These are phyloP conservation scores for Nematodospora anomalae DNA, from an alignment of 1,139 yeast species.

Conservation along the genomic window DNA sequence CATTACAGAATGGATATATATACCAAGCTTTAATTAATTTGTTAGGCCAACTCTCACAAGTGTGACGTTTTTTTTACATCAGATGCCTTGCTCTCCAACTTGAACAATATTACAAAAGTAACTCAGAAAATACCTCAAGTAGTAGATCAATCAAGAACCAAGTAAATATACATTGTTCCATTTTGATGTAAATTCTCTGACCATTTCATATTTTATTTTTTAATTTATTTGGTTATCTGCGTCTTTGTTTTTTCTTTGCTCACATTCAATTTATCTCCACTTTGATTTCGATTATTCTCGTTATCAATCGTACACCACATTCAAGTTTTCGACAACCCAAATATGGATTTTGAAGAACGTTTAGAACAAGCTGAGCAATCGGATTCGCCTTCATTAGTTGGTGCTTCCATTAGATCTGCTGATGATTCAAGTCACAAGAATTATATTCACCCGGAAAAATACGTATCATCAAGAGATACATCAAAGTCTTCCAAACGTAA, in stretches of 20 bases:
- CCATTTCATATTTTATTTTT: no score
- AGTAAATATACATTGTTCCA: no score
- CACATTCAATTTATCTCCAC: not conserved
- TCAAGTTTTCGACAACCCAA: not conserved
- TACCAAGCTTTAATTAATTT: no score
- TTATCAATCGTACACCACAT: not conserved
- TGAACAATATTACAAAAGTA: no score
- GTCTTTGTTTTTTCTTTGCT: not conserved
- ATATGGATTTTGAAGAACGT: slow-evolving; percentile 58
- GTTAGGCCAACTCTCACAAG: no score
- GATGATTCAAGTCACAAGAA: slow-evolving; percentile 49
- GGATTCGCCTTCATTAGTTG: slow-evolving; percentile 56
- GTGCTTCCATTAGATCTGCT: slow-evolving; percentile 53
- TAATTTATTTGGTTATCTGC: no score
- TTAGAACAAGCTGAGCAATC: slow-evolving; percentile 52
- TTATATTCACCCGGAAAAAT: slow-evolving; percentile 50
- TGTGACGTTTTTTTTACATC: no score
- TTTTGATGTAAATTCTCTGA: no score
- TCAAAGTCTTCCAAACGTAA: slow-evolving; percentile 4
- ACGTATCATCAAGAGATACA: slow-evolving; percentile 19
- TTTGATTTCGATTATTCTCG: not conserved
- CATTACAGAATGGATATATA: no score
- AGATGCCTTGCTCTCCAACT: no score
- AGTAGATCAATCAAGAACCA: no score
- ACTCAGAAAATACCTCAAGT: no score